Evolutionary conservation across 345 rosid genomes (phyloP).

Genomic region (Gossypioides kirkii): DNA sequence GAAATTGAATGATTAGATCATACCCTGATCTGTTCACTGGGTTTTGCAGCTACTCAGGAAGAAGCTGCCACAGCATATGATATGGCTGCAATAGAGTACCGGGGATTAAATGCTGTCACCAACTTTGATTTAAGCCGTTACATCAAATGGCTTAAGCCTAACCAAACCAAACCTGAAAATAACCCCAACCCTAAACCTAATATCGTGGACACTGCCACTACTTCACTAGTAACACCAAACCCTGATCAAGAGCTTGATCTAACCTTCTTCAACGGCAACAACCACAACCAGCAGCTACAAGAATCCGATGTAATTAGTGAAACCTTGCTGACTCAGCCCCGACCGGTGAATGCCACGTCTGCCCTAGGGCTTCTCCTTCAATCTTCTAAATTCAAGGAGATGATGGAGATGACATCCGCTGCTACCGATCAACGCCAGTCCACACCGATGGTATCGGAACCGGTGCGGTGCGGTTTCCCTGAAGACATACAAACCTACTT

Average conservation of each 20-base stretch:
- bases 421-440: constrained; percentile 14
- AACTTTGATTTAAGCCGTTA: constrained; percentile 92
- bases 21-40: background rate
- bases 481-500: constrained; percentile 76
- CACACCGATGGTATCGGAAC: constrained; percentile 16
- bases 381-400: constrained; percentile 63
- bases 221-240: background rate
- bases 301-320: background rate
- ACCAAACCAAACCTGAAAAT: constrained; percentile 5
- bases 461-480: constrained; percentile 56
- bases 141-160: constrained; percentile 57
- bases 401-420: constrained; percentile 56
- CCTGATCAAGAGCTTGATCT: constrained; percentile 17
- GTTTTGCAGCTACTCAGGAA: constrained; percentile 77
- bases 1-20: background rate
- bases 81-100: constrained; percentile 86
- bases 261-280: constrained; percentile 15
- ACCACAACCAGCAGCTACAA: constrained; percentile 6
- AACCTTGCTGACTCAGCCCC: constrained; percentile 4
- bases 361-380: constrained; percentile 63
- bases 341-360: constrained; percentile 39
- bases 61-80: constrained; percentile 95
- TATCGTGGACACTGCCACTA: background rate
- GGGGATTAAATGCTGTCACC: constrained; percentile 88
- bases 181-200: background rate